These are phyloP conservation scores for Entonaema liquescens DNA, from an alignment of 495 filamentous ascomycete species.

Conservation along the genomic window DNA sequence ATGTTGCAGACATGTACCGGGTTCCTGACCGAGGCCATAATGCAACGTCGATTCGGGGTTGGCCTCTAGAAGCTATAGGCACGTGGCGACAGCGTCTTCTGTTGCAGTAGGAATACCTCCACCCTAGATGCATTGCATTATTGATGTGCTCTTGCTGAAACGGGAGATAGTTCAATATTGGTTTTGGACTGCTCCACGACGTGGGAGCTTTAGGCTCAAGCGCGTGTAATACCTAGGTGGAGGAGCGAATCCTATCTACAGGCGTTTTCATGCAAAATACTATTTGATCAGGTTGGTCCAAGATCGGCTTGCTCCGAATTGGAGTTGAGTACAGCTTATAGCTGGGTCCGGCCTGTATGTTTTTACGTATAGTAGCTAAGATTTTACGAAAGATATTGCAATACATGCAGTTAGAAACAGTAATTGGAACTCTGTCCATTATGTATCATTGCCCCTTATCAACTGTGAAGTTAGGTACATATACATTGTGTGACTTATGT, in stretches of 20 bases:
- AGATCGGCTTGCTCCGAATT: not conserved
- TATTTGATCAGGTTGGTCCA: not conserved
- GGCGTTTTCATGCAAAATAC: not conserved
- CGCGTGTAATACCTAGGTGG: not conserved
- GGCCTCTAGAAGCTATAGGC: not conserved
- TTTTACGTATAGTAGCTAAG: not conserved
- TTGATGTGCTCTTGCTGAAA: not conserved
- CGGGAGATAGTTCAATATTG: not conserved
- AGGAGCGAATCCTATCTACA: not conserved
- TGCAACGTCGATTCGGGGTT: not conserved
- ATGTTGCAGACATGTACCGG: not conserved
- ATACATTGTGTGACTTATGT: not conserved
- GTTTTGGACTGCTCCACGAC: not conserved
- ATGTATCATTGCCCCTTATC: not conserved
- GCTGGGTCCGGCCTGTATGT: too few species aligned
- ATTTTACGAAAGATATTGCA: not conserved
- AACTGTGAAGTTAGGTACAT: not conserved
- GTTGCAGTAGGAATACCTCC: not conserved
- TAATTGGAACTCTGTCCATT: not conserved
- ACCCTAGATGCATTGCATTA: not conserved
- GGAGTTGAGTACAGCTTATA: not conserved
- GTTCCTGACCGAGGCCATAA: not conserved
- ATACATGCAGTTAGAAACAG: not conserved
- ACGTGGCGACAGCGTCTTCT: slow-evolving; percentile 8
- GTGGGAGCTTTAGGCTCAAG: not conserved